These are phyloP conservation scores for Zoysia japonica DNA, from an alignment of 176 grass and related monocot species.

Conservation along the genomic window DNA sequence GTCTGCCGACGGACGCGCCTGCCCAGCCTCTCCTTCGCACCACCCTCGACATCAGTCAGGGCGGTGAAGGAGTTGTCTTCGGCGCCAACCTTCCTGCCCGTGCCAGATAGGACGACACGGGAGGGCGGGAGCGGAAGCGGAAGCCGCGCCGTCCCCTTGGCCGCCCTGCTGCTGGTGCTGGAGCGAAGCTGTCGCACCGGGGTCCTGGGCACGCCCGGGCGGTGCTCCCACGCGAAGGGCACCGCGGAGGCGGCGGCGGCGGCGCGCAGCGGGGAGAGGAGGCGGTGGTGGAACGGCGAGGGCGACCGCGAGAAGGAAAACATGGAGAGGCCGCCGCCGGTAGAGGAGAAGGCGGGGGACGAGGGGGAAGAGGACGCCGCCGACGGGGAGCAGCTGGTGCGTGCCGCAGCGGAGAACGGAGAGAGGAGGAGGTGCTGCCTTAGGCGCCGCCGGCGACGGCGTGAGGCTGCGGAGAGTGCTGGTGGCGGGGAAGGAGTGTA, in stretches of 20 bases:
- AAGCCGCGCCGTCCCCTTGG: not conserved
- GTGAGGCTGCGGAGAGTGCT: not conserved
- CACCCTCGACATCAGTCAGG: not conserved
- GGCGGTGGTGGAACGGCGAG: conserved; percentile 60
- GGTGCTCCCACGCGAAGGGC: conserved; percentile 85
- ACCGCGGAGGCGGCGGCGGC: conserved; percentile 43
- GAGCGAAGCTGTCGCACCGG: conserved; percentile 31
- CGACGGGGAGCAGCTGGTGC: not conserved
- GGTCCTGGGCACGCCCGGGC: conserved; percentile 69
- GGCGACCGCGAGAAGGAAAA: conserved; percentile 35
- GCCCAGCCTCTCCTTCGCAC: conserved; percentile 16
- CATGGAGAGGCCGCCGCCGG: conserved; percentile 20
- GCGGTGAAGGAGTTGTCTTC: not conserved
- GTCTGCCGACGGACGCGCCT: not conserved
- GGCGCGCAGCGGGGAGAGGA: conserved; percentile 52
- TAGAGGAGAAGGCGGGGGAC: conserved; percentile 20
- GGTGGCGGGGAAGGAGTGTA: not conserved
- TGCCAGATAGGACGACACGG: conserved; percentile 29
- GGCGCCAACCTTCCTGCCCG: conserved; percentile 29
- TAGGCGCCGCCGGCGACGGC: not conserved
- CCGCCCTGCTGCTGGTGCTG: not conserved
- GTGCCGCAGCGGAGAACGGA: not conserved
- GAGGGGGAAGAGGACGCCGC: not conserved
- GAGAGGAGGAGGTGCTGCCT: conserved; percentile 28
- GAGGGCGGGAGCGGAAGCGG: conserved; percentile 56